Evolutionary conservation across 2,329 filamentous ascomycete genomes (phyloP).

Genomic region (Botrytis cinerea): DNA sequence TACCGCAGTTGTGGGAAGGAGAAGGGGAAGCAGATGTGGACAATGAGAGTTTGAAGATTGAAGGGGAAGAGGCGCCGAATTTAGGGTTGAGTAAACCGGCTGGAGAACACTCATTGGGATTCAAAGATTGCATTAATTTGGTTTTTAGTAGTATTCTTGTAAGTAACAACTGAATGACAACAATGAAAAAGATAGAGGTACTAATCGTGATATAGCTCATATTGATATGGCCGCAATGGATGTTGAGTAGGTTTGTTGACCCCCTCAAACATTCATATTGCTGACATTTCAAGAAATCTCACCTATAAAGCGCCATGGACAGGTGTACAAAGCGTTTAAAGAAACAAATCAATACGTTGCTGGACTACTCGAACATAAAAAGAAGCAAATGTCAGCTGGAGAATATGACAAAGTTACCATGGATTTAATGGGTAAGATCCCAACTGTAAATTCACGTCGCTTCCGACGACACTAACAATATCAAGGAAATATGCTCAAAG

Average conservation of each 20-base stretch:
- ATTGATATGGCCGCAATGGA: slow-evolving; percentile 46
- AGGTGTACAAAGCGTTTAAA: slow-evolving; percentile 44
- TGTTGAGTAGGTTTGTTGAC: slow-evolving; percentile 42
- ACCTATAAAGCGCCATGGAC: slow-evolving; percentile 46
- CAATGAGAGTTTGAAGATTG: neutral
- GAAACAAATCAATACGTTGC: slow-evolving; percentile 56
- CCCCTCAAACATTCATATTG: neutral
- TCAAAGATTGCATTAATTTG: slow-evolving; percentile 51
- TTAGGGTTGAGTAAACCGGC: slow-evolving; percentile 8
- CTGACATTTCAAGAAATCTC: slow-evolving; percentile 32
- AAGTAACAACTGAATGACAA: neutral
- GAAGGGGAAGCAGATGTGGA: slow-evolving; percentile 26
- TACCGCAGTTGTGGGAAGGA: slow-evolving; percentile 44
- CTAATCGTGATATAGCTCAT: neutral
- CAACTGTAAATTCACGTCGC: neutral
- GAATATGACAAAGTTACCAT: slow-evolving; percentile 34
- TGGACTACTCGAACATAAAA: slow-evolving; percentile 48
- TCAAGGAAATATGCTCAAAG: slow-evolving; percentile 33
- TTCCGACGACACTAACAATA: neutral
- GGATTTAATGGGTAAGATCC: slow-evolving; percentile 34
- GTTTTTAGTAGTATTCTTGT: slow-evolving; percentile 48
- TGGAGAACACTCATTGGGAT: slow-evolving; percentile 45
- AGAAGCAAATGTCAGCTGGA: slow-evolving; percentile 31
- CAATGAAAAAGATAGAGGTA: neutral
- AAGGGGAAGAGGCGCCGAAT: neutral